These are phyloP conservation scores for Geotrichum australiense DNA, from an alignment of 1,139 yeast species.

Conservation along the genomic window DNA sequence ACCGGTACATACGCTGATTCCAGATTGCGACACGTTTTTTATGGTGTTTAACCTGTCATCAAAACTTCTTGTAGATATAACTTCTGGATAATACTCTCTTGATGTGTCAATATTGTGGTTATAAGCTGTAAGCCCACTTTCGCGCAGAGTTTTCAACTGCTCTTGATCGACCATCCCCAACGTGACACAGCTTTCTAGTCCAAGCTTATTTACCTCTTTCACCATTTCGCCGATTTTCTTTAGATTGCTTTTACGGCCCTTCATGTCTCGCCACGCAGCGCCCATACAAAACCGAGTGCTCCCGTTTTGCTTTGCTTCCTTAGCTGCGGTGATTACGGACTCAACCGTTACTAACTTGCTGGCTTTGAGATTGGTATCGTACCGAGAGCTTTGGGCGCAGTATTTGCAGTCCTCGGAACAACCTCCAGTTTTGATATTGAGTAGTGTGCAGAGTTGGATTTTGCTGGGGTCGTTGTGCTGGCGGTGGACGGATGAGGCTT, in stretches of 20 bases:
- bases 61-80: conserved; percentile 60
- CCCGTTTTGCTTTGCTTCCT: conserved; percentile 60
- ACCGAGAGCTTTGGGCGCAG: conserved; percentile 67
- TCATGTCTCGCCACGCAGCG: conserved; percentile 85
- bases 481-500: conserved; percentile 62
- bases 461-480: conserved; percentile 60
- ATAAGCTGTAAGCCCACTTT: conserved; percentile 74
- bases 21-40: conserved; percentile 55
- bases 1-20: conserved; percentile 69
- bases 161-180: conserved; percentile 65
- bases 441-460: conserved; percentile 67
- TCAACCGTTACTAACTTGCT: conserved; percentile 57
- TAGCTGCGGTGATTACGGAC: conserved; percentile 56
- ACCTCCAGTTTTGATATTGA: conserved; percentile 73
- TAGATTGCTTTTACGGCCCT: conserved; percentile 64
- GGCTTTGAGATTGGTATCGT: conserved; percentile 64
- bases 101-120: conserved; percentile 79
- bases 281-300: conserved; percentile 80
- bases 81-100: conserved; percentile 65
- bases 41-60: conserved; percentile 67
- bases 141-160: conserved; percentile 52
- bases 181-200: conserved; percentile 74
- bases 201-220: conserved; percentile 53
- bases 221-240: conserved; percentile 62
- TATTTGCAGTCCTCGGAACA: conserved; percentile 78